phyloP scores from a whole-genome alignment of 441 rosid genomes.

The Euphorbia schlechtendalii region DNA sequence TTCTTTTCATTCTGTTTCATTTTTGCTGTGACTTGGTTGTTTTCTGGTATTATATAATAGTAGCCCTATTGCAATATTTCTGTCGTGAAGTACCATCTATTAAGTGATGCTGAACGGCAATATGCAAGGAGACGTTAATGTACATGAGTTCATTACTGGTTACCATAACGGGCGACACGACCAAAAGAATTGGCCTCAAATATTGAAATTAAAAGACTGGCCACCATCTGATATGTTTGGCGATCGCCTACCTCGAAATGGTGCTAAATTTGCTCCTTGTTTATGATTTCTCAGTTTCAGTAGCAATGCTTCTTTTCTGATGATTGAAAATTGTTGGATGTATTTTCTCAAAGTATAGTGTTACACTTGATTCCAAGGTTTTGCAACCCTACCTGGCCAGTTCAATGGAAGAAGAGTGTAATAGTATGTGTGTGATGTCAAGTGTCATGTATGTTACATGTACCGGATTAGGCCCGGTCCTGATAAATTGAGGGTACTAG shows the following conservation, averaged over 20 bases:
- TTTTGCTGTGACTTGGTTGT: too few species aligned
- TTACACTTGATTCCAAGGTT: background rate
- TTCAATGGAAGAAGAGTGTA: too few species aligned
- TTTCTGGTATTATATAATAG: too few species aligned
- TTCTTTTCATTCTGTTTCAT: background rate
- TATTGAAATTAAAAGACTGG: conserved; percentile 87
- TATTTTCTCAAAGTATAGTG: background rate
- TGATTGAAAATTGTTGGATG: too few species aligned
- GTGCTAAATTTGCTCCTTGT: conserved; percentile 53
- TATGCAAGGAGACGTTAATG: conserved; percentile 46
- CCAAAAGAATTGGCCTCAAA: conserved; percentile 37
- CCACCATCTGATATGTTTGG: conserved; percentile 62
- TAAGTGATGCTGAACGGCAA: conserved; percentile 2
- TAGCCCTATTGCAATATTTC: background rate
- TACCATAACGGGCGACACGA: conserved; percentile 44
- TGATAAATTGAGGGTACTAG: too few species aligned
- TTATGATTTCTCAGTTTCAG: conserved; percentile 48
- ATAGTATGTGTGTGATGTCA: too few species aligned
- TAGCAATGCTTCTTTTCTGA: too few species aligned
- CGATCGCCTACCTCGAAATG: conserved; percentile 63
- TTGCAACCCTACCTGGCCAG: too few species aligned
- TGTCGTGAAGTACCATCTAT: background rate
- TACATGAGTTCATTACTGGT: conserved; percentile 52
- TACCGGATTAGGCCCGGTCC: too few species aligned
- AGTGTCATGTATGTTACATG: too few species aligned